A percentile compares a stretch with the other conserved stretches of the same genome.
phyloP scores from a whole-genome alignment of 139 green algal species.

The Desmodesmus armatus region DNA sequence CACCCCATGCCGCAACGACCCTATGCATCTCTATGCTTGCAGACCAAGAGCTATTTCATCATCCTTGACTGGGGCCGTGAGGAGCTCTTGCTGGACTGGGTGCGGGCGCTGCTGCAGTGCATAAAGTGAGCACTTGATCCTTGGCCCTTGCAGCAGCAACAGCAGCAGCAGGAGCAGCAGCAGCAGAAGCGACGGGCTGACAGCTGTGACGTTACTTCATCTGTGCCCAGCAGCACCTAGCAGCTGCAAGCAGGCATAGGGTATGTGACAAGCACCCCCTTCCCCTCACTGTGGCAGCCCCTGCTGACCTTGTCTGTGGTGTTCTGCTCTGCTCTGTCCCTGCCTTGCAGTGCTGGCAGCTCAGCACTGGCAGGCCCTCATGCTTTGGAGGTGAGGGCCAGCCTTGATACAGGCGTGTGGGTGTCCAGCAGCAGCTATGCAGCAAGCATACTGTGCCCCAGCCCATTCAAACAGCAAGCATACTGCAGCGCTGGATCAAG shows the following conservation, averaged over 20 bases:
- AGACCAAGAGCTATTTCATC: conserved; percentile 68
- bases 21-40: not conserved
- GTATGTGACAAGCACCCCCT: too few species aligned
- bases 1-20: too few species aligned
- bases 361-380: conserved; percentile 21
- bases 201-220: too few species aligned
- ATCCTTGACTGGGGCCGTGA: conserved; percentile 70
- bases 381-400: conserved; percentile 13
- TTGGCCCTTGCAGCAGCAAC: not conserved
- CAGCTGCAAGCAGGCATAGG: not conserved
- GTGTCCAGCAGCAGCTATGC: not conserved
- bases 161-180: not conserved
- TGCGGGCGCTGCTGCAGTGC: conserved; percentile 59
- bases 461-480: too few species aligned
- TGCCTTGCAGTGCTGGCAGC: conserved; percentile 38
- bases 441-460: not conserved
- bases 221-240: not conserved
- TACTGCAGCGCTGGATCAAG: too few species aligned
- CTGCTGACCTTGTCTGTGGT: not conserved
- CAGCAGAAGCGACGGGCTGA: not conserved
- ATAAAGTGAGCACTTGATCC: conserved; percentile 56
- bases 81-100: conserved; percentile 56
- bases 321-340: not conserved
- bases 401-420: not conserved
- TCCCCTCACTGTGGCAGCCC: not conserved